Percentiles rank a stretch among this genome's conserved stretches.
phyloP scores from a whole-genome alignment of 371 early-diverging fungal genomes.

The Mortierella sp. region DNA sequence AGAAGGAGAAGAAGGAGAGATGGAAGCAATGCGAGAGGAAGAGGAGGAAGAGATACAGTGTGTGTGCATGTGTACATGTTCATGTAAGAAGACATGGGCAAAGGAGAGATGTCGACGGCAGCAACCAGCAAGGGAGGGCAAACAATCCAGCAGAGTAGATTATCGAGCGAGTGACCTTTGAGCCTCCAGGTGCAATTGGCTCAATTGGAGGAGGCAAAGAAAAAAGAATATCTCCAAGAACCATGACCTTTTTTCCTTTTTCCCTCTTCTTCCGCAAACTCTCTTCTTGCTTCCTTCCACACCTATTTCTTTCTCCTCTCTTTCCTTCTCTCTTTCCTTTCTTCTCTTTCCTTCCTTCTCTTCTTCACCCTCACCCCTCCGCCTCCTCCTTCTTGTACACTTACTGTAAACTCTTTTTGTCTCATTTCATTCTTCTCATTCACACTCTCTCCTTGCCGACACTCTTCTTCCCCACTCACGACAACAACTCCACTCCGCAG shows the following conservation, averaged over 20 bases:
- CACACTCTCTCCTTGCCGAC: conserved; percentile 1
- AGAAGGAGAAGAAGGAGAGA: not conserved
- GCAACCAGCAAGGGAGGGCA: not conserved
- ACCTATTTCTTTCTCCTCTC: not conserved
- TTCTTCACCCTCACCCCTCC: not conserved
- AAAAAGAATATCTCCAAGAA: conserved; percentile 5
- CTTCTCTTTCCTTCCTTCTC: not conserved
- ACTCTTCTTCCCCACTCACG: not conserved
- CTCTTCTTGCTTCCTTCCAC: not conserved
- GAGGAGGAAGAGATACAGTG: too few relatives aligned
- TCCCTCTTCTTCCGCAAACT: not conserved
- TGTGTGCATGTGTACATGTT: not conserved
- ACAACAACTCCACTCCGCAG: not conserved
- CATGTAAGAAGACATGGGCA: not conserved
- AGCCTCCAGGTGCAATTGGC: not conserved
- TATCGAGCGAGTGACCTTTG: too few relatives aligned
- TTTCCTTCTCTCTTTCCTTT: not conserved
- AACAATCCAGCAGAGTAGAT: not conserved
- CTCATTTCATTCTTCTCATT: not conserved
- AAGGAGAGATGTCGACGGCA: not conserved
- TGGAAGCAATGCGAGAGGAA: not conserved
- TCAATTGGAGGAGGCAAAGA: not conserved
- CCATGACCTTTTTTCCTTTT: not conserved
- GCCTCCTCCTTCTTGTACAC: not conserved
- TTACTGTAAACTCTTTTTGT: conserved; percentile 1